These are phyloP conservation scores for Camellia oleifera DNA, from an alignment of 179 eudicot genomes.

Conservation along the genomic window DNA sequence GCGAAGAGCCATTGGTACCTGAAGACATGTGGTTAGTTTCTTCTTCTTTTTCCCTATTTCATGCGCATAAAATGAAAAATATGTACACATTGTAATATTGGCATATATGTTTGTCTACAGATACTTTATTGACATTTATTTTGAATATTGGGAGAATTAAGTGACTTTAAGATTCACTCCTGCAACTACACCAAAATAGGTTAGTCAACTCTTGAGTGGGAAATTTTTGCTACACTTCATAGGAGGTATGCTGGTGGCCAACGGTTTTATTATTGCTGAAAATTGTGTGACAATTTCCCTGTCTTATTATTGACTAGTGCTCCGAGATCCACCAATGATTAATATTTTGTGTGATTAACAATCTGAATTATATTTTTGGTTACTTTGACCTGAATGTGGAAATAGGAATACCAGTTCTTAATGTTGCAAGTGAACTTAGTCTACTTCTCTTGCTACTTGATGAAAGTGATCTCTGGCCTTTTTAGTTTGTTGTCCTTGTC, in stretches of 20 bases:
- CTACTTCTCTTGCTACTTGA: neutral
- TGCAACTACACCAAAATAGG: slow-evolving; percentile 3
- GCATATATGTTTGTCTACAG: neutral
- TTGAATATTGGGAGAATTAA: neutral
- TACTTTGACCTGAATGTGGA: neutral
- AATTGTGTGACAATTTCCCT: neutral
- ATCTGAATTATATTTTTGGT: neutral
- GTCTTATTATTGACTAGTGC: neutral
- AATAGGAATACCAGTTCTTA: too few species aligned
- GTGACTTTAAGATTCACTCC: neutral
- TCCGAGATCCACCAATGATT: neutral
- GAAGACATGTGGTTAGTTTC: slow-evolving; percentile 95
- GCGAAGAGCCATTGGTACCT: slow-evolving; percentile 97
- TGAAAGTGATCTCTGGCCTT: neutral
- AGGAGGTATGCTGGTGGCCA: neutral
- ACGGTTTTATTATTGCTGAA: neutral
- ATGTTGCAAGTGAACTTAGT: neutral
- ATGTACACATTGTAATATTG: neutral
- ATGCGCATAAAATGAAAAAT: neutral
- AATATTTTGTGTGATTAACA: neutral
- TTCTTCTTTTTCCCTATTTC: slow-evolving; percentile 2
- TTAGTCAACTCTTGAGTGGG: neutral
- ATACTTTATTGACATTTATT: neutral
- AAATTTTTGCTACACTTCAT: neutral
- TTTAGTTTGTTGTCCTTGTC: neutral